Percentiles rank a stretch among this genome's conserved stretches.
Evolutionary conservation across 208 protist species (phyloP).

Genomic region (Wallacemonas sp.): DNA sequence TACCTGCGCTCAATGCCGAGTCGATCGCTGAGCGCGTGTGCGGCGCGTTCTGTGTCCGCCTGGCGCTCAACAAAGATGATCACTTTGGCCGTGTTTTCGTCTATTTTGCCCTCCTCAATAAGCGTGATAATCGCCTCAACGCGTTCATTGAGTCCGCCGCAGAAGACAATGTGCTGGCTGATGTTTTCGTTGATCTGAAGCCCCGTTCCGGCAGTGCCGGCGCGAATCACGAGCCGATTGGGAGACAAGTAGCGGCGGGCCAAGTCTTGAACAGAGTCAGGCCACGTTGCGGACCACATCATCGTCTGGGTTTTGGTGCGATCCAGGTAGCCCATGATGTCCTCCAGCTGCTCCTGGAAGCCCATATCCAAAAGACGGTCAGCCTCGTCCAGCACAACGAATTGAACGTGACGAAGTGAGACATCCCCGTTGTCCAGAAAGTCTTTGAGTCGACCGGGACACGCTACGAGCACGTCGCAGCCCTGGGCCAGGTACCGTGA

Average conservation of each 20-base stretch:
- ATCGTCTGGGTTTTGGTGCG: conserved; percentile 89
- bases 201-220: conserved; percentile 80
- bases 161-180: conserved; percentile 73
- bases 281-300: conserved; percentile 97
- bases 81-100: conserved; percentile 82
- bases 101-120: conserved; percentile 79
- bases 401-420: conserved; percentile 84
- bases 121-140: conserved; percentile 65
- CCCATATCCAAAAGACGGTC: conserved; percentile 96
- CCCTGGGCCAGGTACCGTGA: conserved; percentile 53
- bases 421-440: conserved; percentile 92
- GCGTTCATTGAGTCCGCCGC: conserved; percentile 44
- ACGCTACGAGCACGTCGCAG: conserved; percentile 96
- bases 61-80: conserved; percentile 93
- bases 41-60: conserved; percentile 77
- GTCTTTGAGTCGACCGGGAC: conserved; percentile 97
- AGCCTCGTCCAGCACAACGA: conserved; percentile 99
- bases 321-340: conserved; percentile 91
- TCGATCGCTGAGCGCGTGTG: conserved; percentile 47
- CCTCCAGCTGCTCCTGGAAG: conserved; percentile 91
- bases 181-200: conserved; percentile 87
- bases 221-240: conserved; percentile 80
- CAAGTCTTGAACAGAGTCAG: conserved; percentile 75
- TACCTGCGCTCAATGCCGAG: conserved; percentile 71
- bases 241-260: conserved; percentile 83